Evolutionary conservation across 306 rosid species (phyloP), one percentile per base, ranked within the genome.

Genomic region (Argentina anserina): DNA sequence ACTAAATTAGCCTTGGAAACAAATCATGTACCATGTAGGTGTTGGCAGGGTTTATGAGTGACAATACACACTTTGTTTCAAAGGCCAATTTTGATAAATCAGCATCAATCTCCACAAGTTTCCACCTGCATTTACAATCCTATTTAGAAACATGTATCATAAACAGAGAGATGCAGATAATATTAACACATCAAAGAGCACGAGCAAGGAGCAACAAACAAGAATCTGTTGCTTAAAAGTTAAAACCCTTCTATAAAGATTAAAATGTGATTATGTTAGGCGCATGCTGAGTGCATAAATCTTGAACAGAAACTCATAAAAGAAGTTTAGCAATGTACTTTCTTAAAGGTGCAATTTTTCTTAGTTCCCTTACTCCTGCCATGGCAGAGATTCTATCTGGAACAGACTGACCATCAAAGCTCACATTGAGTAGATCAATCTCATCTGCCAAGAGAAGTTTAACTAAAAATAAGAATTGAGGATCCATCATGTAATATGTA

Each of bases 391-490:
- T 81, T 84, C 97, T 87, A 77, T 94, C 96, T 36, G 97, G 98
- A 47, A 97, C 97, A 78, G 80, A 84, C 71, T 76, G 80, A 7
- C 97, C 90, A 62, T 91, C 97, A 77, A 91, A 94, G 71, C 97
- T 94, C 84, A 94, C 97, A 79, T 91, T 94, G 73, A 94, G 94
- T 61, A 91, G 87, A 83, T 94, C 97, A 29, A 94, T 83, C 81
- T 85, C 91, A 88, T 85, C 98, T 94, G 96, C 56, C 76, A 77
- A 75, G 47, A 69, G 29, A 82, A 69, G 81, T 49, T 55, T 33
- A 37, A 78, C 33, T 4, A 2, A 26, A 67, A 43, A 77, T 46
- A 68, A 34, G 40, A 69, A 73, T 62, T 37, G n/a, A n/a, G n/a
- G n/a, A n/a, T n/a, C n/a, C n/a, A n/a, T n/a, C n/a, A n/a, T n/a